Base-by-base conservation (phyloP, 176 grass and related monocot genomes). In the Rhynchospora tenuis region DNA sequence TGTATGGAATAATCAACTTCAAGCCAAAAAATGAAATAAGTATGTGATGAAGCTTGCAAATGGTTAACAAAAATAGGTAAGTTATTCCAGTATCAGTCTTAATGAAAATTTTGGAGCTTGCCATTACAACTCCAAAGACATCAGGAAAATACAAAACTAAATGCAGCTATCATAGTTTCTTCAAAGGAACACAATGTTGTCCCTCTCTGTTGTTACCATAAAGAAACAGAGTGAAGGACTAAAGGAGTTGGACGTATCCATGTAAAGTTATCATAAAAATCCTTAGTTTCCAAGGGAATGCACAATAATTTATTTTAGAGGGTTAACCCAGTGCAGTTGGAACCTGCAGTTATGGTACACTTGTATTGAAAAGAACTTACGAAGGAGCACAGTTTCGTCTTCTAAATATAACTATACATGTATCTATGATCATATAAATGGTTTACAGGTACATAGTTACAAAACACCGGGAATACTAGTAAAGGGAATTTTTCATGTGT, bases 1-100 rank as follows among this genome's bases (percentile, higher is more conserved):
- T 77, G 66, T 64, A 89, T 64, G 12, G 73, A 76, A 55, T 55
- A 76, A 19, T 76, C 6, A 76, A 55, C 46, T 76, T 54, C 47
- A 23, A 76, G 73, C 46, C 46, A 52, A 51, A 74, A 74, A 74
- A 43, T 52, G 46, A 51, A 38, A 22, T 20, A 73, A 14, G 44
- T 27, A 51, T 50, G 45, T 51, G 43, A 74, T 74, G 44, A 74
- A 23, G 23, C 70, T 51, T 51, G 22, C 20, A 51, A 24, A 51
- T 74, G 45, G 46, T 74, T 26, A 74, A 51, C 42, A 22, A 73
- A 15, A 50, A 46, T 38, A 67, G 31, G 15, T 6, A 20, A 59
- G 56, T 59, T 8, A 17, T 14, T 28, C 62, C 26, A 65, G 27
- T 67, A 67, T 9, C 33, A 67, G 28, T 67, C 33, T 67, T 24